Evolutionary conservation across 306 rosid species (phyloP), one percentile per base, ranked within the genome.

Genomic region (Mimosa bimucronata): DNA sequence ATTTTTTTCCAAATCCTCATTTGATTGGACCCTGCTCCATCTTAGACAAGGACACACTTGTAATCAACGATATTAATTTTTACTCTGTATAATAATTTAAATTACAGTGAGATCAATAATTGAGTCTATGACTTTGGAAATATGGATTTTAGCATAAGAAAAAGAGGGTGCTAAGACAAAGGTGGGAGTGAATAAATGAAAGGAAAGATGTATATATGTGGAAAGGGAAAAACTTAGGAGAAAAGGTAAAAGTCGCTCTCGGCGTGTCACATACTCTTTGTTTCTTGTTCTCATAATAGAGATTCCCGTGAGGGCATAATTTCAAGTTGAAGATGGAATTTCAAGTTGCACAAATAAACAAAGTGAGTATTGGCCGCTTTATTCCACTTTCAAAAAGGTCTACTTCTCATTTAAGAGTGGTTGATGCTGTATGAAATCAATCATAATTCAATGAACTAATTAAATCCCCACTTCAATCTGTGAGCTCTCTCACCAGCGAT

Each of bases 281-380:
- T 53, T 30, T 9, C 2, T 18, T 15, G 31, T 50, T 11, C 26
- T 53, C 11, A n/a, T 58, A 21, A 21, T n/a, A 55, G 18, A 23
- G 30, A 78, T 69, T 69, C 80, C 37, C 34, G 79, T 52, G 50
- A 52, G 21, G 53, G 58, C 15, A 44, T 44, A 19, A 14, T 26
- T 70, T 23, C 31, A n/a, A 19, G 29, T 40, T 9, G 50, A 26
- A 21, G 31, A 2, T 44, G 50, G 16, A 45, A 45, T 46, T 46
- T 25, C 55, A 23, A 21, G 21, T 42, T 12, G 37, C 13, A 25
- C 23, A 12, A 41, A 5, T 9, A 9, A 52, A 18, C 58, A 21
- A 34, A 53, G 60, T 7, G 0, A 10, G 13, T 5, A 44, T 42
- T 67, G 50, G 50, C 13, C 50, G 30, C 28, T 23, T 14, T 13